Base-by-base conservation (phyloP, 2,329 filamentous ascomycete genomes). In the Penicillium hesseltinei region DNA sequence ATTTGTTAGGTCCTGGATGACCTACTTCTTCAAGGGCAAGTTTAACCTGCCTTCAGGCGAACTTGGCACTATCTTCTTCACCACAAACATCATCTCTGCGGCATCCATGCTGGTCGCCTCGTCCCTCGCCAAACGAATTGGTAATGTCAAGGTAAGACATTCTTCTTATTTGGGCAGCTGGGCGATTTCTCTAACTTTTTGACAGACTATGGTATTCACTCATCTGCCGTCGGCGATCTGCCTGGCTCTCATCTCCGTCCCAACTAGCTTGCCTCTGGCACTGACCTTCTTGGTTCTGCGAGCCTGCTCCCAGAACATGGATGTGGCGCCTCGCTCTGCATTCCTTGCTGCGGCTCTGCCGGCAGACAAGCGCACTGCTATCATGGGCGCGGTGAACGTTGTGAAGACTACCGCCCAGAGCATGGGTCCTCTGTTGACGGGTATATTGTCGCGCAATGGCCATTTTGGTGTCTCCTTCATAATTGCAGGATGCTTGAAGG, bases 171-270 rank as follows among this genome's bases (percentile, higher is more conserved):
- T 8, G 15, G 51, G 53, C 3, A 5, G 60, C n/a, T 23, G 27
- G 51, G 36, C 36, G n/a, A 39, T n/a, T 51, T 58, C 62, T 59
- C 63, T 59, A 43, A 62, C n/a, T 9, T 6, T 54, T 5, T 19
- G n/a, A 17, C 59, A 85, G 78, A 90, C 88, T 1, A 91, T 91
- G 88, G 87, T 89, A 9, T 88, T 89, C 66, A 90, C 88, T 0
- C 88, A 91, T 64, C 77, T 91, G 0, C 88, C 88, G 0, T 89
- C 87, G 0, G 79, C 88, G 8, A 73, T 90, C 27, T 87, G 86
- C 62, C 80, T 90, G 1, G 77, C 83, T 15, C 72, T 90, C 21
- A 84, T 91, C 23, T 83, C 85, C 0, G 65, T 87, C 0, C 84
- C 86, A 0, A 71, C 76, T 21, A 76, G 78, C 4, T 73, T 85